Conservation (phyloP, 2,329 filamentous ascomycete species). For the Nothophoma quercina region DNA sequence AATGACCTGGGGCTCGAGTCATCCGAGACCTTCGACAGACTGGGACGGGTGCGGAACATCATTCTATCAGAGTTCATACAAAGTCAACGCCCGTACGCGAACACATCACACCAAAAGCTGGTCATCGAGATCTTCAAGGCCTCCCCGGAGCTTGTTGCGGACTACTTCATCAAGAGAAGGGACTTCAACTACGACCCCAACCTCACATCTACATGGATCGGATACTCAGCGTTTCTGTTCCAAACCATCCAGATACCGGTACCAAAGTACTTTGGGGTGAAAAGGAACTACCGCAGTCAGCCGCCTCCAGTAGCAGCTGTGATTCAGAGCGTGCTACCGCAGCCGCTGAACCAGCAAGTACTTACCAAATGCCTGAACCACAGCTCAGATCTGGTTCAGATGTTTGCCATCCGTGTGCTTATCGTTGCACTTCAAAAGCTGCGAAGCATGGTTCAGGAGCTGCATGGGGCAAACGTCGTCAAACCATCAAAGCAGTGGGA, state of each 20-base stretch:
- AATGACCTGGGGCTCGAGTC: constrained; percentile 73
- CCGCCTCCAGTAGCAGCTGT: constrained; percentile 82
- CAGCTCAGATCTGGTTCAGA: constrained; percentile 78
- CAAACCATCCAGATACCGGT: constrained; percentile 78
- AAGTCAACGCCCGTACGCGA: constrained; percentile 82
- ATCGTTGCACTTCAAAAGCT: constrained; percentile 83
- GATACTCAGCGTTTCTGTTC: constrained; percentile 88
- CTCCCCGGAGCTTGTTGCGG: constrained; percentile 84
- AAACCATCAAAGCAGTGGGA: constrained; percentile 66
- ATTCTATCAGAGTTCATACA: constrained; percentile 80
- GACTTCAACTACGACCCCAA: constrained; percentile 88
- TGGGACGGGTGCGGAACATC: constrained; percentile 79
- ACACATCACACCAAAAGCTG: constrained; percentile 80
- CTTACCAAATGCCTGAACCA: constrained; percentile 80
- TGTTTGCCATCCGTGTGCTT: constrained; percentile 84
- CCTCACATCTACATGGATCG: constrained; percentile 91
- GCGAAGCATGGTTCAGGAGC: constrained; percentile 66
- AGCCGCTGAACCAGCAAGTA: constrained; percentile 80
- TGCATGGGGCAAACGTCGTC: constrained; percentile 57
- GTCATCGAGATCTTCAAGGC: constrained; percentile 79
- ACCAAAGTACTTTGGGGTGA: constrained; percentile 74
- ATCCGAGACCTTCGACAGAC: constrained; percentile 72
- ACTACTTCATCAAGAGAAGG: constrained; percentile 83
- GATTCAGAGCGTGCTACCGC: constrained; percentile 86
- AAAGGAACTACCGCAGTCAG: constrained; percentile 65